These are phyloP conservation scores for Solanum pennellii DNA, from an alignment of 257 asterid genomes.

Conservation along the genomic window DNA sequence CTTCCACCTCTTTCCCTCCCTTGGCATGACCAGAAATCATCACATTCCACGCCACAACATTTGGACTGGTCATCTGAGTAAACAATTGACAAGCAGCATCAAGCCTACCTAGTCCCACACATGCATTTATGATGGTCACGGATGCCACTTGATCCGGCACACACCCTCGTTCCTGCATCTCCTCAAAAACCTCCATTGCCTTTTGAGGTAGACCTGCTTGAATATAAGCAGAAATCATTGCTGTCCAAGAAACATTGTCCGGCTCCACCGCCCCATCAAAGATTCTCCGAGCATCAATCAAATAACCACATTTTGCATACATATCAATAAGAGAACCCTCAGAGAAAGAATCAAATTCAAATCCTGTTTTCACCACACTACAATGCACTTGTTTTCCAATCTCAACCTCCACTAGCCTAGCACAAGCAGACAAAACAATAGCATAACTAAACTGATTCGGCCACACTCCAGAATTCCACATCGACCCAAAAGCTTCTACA, in stretches of 20 bases:
- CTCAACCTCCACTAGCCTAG: conserved; percentile 34
- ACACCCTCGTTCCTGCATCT: conserved; percentile 46
- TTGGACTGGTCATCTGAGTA: conserved; percentile 41
- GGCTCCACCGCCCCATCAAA: conserved; percentile 45
- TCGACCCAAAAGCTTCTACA: conserved; percentile 26
- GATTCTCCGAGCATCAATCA: conserved; percentile 47
- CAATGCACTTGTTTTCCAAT: conserved; percentile 65
- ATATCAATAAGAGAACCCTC: conserved; percentile 73
- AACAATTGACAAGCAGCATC: conserved; percentile 53
- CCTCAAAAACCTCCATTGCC: conserved; percentile 49
- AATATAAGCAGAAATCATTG: conserved; percentile 64
- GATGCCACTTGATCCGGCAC: conserved; percentile 61
- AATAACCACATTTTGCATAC: conserved; percentile 68
- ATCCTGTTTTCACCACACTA: conserved; percentile 33
- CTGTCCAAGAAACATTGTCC: conserved; percentile 76
- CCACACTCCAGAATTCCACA: conserved; percentile 44
- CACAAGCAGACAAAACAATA: conserved; percentile 59
- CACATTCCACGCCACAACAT: conserved; percentile 75
- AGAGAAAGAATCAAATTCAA: conserved; percentile 41
- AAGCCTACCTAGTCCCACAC: conserved; percentile 49
- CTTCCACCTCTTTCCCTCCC: conserved; percentile 51
- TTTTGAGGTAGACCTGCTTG: conserved; percentile 46
- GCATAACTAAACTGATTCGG: conserved; percentile 76
- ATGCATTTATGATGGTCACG: conserved; percentile 58
- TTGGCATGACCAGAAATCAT: conserved; percentile 82